A percentile compares a stretch with the other conserved stretches of the same genome.
These are phyloP conservation scores for Taxillus chinensis DNA, from an alignment of 164 flowering plant species.

Conservation along the genomic window DNA sequence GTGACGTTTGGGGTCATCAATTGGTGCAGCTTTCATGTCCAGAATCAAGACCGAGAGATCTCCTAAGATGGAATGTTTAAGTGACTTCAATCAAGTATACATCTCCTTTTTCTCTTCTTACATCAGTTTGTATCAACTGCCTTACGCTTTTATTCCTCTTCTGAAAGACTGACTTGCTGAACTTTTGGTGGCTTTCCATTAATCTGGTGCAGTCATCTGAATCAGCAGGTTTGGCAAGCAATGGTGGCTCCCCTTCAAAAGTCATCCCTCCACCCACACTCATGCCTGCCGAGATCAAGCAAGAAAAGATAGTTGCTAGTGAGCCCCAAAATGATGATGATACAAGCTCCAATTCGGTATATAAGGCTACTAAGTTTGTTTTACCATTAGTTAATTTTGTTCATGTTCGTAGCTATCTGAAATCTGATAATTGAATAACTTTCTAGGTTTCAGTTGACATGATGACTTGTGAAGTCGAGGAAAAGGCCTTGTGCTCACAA, in stretches of 20 bases:
- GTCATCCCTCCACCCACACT: neutral
- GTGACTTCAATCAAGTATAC: conserved; percentile 52
- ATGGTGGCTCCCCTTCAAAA: neutral
- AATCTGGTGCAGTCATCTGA: conserved; percentile 21
- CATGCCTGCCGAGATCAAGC: conserved; percentile 5
- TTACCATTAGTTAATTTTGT: neutral
- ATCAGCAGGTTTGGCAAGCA: conserved; percentile 13
- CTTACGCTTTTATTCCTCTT: neutral
- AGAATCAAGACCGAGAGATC: conserved; percentile 61
- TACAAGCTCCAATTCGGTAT: conserved; percentile 10
- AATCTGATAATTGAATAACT: neutral
- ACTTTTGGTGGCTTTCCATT: neutral
- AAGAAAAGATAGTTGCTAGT: neutral
- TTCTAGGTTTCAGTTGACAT: conserved; percentile 12
- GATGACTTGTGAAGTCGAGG: neutral
- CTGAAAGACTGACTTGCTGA: neutral
- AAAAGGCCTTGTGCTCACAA: conserved; percentile 4
- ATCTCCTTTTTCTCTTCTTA: neutral
- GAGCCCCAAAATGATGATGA: neutral
- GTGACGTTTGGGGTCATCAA: neutral
- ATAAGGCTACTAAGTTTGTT: neutral
- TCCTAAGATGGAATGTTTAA: conserved; percentile 35
- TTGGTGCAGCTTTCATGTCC: conserved; percentile 71
- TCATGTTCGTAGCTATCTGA: neutral
- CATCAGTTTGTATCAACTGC: neutral